Conservation (phyloP, 306 rosid genomes). For the Lotus japonicus region DNA sequence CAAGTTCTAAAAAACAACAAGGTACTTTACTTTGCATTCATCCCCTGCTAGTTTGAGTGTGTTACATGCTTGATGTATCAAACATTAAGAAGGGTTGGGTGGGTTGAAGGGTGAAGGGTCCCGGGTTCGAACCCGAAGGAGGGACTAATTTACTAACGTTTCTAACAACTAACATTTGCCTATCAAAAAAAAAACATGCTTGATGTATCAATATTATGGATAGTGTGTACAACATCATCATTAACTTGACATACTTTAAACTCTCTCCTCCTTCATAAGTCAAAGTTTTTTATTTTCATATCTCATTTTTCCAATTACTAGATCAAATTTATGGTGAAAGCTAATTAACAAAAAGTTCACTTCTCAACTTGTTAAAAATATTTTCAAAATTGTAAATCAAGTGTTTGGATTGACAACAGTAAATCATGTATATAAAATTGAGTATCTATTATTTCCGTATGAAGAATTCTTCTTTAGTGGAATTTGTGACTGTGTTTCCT, state of each 20-base stretch:
- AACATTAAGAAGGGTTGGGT: too few relatives aligned
- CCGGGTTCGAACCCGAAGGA: too few relatives aligned
- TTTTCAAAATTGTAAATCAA: not conserved
- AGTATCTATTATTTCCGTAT: not conserved
- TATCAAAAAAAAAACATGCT: too few relatives aligned
- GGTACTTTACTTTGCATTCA: constrained; percentile 33
- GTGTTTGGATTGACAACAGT: not conserved
- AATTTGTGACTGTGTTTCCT: not conserved
- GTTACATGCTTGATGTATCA: too few relatives aligned
- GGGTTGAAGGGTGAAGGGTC: too few relatives aligned
- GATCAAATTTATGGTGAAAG: not conserved
- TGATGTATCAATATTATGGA: too few relatives aligned
- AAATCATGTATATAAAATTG: not conserved
- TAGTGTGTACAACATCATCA: not conserved
- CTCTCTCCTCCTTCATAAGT: not conserved
- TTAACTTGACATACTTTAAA: not conserved
- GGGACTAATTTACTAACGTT: too few relatives aligned
- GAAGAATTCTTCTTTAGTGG: not conserved
- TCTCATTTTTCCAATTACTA: not conserved
- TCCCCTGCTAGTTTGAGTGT: not conserved
- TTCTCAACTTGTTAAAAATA: not conserved
- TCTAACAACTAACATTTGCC: too few relatives aligned
- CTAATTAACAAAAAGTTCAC: not conserved
- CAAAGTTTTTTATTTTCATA: not conserved
- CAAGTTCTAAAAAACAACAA: constrained; percentile 59